Evolutionary conservation across 352 stramenopile genomes (phyloP), one percentile per base, ranked within the genome.

Genomic region (Phytophthora ramorum): DNA sequence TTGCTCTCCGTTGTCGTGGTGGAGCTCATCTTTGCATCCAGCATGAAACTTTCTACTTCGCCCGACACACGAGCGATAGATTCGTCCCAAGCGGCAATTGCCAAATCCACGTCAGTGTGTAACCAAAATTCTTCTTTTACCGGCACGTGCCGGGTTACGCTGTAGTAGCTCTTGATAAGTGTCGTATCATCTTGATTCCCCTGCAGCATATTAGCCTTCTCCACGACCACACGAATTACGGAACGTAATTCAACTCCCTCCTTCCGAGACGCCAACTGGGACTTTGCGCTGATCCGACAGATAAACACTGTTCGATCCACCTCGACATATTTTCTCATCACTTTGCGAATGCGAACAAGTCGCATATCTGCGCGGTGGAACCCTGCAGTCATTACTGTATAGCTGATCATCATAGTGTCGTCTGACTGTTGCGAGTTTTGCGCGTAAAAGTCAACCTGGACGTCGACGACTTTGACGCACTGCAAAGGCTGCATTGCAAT

Each of bases 391-490:
- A 16, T 34, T 7, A 30, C 54, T 6, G 28, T 20, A 8, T 55
- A 70, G 38, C 62, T 65, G 26, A 58, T 56, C 46, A 59, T 63
- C 46, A 70, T 58, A 5, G 53, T 50, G 17, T 64, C 38, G 22
- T 54, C 41, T 0, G 62, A 49, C 3, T 54, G 9, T 10, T 65
- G 26, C 1, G 20, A 44, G 16, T 59, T 20, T 6, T 58, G 45
- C 0, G 62, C 46, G 32, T 63, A 53, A 41, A 70, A 70, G 19
- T 65, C 53, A 7, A 64, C 53, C 22, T 60, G 46, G 3, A 37
- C 37, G 22, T 54, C 51, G 20, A 63, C 9, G 19, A 58, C 62
- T 26, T 59, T 58, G 13, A 68, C 35, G 8, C 43, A 52, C 32
- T 68, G 51, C 7, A 68, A 19, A 22, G 26, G 32, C 17, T 63